Base-by-base conservation (phyloP, 345 rosid genomes). In the Pseudoturritis turrita region DNA sequence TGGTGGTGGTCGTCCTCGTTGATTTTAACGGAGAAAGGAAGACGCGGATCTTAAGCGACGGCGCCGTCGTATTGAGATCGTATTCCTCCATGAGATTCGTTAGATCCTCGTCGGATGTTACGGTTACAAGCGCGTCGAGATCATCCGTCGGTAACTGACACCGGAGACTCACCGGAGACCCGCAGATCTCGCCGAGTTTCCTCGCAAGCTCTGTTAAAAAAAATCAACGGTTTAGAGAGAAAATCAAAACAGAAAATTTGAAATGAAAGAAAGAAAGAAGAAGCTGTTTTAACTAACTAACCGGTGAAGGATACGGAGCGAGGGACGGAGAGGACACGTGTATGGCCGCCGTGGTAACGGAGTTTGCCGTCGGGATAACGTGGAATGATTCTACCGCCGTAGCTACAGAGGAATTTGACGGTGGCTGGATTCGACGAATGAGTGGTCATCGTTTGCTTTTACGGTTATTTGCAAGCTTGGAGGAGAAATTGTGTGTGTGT, bases 81-180 rank as follows among this genome's bases (percentile, higher is more conserved):
- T 94, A 94, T 77, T 91, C 98, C 79, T 89, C 98, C 70, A 94
- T 79, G 76, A 94, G 86, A 85, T 89, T 91, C 15, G 78, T 79
- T 12, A 94, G 84, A 76, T 94, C 98, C 72, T 94, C 97, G 78
- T 88, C 95, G 56, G 90, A 89, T 65, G 91, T 81, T 51, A 94
- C 74, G 28, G 91, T 84, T 18, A 91, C 87, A 62, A 94, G 83
- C 23, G 97, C 91, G 64, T 94, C 98, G 2, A 94, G 85, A 78
- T 94, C 98, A 53, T 89, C 97, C 3, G 82, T 72, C 3, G 97
- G 98, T 69, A 94, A 79, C 72, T 91, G 96, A 79, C 96, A 94
- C n/a, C 98, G 96, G 4, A 94, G 65, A 75, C 43, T 77, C 80
- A 83, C 84, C 35, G 80, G 1, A 0, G 65, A 12, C 33, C 95